Percentiles rank a stretch among this genome's conserved stretches.
These are phyloP conservation scores for Penicillium sp. DNA, from an alignment of 2,329 filamentous ascomycete species.

Conservation along the genomic window DNA sequence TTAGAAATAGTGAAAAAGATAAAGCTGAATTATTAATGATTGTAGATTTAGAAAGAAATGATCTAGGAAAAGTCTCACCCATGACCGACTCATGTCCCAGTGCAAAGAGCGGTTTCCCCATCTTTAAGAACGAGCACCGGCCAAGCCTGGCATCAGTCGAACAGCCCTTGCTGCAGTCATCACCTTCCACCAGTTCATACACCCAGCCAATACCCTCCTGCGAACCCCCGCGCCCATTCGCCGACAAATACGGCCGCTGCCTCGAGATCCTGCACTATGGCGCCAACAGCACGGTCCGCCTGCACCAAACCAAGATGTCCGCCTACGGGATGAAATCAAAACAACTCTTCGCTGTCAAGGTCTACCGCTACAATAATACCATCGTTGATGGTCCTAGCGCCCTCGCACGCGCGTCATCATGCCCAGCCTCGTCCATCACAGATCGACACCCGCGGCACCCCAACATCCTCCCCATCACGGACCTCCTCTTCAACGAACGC, in stretches of 20 bases:
- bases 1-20: too few species aligned
- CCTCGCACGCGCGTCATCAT: not conserved
- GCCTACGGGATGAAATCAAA: slow-evolving; percentile 1
- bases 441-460: slow-evolving; percentile 28
- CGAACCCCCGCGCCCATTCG: slow-evolving; percentile 12
- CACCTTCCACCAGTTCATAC: not conserved
- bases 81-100: slow-evolving; percentile 1
- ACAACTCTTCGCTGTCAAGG: slow-evolving; percentile 30
- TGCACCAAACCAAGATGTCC: slow-evolving; percentile 20
- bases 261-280: slow-evolving; percentile 32
- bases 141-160: slow-evolving; percentile 11
- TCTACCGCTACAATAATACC: slow-evolving; percentile 27
- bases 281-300: slow-evolving; percentile 26
- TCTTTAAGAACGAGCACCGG: slow-evolving; percentile 6
- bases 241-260: slow-evolving; percentile 28
- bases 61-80: too few species aligned
- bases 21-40: too few species aligned
- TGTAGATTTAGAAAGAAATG: too few species aligned
- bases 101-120: slow-evolving; percentile 8
- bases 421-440: slow-evolving; percentile 7
- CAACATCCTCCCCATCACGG: slow-evolving; percentile 30
- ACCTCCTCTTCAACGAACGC: slow-evolving; percentile 30
- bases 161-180: slow-evolving; percentile 16
- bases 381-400: slow-evolving; percentile 8
- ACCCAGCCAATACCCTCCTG: not conserved